These are phyloP conservation scores for Pseudopediastrum boryanum DNA, from an alignment of 139 green algal species.

Conservation along the genomic window DNA sequence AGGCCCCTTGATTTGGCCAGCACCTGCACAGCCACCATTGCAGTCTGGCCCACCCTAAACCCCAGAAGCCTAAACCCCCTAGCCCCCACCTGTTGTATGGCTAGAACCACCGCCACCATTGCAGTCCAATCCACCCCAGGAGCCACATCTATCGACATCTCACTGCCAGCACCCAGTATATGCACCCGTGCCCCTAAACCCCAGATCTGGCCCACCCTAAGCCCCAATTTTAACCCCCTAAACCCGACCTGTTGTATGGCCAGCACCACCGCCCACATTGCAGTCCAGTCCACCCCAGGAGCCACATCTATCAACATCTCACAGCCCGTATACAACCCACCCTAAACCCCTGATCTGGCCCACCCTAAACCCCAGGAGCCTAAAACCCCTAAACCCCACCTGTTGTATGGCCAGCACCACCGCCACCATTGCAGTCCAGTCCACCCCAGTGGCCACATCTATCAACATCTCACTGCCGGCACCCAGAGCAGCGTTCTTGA, in stretches of 20 bases:
- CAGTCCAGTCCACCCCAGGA: neutral
- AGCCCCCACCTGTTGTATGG: slow-evolving; percentile 35
- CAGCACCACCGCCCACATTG: neutral
- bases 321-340: neutral
- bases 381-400: neutral
- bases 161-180: slow-evolving; percentile 32
- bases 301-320: neutral
- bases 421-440: slow-evolving; percentile 42
- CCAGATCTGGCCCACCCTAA: no score
- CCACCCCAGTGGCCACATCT: slow-evolving; percentile 46
- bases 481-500: slow-evolving; percentile 31
- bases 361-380: neutral
- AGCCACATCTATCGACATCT: slow-evolving; percentile 49
- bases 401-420: slow-evolving; percentile 42
- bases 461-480: slow-evolving; percentile 42
- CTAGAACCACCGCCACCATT: slow-evolving; percentile 38
- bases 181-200: no score
- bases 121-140: slow-evolving; percentile 46
- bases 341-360: neutral
- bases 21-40: neutral
- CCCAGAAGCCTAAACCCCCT: neutral
- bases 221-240: no score
- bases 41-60: neutral
- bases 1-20: no score
- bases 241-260: no score